phyloP scores from a whole-genome alignment of 768 basidiomycete species.

The Terana coerulea region DNA sequence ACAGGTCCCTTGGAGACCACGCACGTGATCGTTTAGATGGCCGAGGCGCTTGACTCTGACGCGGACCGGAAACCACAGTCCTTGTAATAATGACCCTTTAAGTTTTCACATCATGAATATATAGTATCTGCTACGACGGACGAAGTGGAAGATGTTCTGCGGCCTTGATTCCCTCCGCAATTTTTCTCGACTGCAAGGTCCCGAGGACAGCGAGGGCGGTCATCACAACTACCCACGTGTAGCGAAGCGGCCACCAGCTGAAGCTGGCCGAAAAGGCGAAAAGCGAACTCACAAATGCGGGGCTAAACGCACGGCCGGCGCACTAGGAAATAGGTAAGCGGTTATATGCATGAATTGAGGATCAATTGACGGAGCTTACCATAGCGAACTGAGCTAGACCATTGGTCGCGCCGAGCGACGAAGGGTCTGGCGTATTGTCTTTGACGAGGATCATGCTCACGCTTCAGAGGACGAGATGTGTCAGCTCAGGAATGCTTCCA shows the following conservation, averaged over 20 bases:
- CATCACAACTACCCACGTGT: constrained; percentile 58
- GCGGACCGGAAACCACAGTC: too few relatives aligned
- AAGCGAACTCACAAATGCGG: constrained; percentile 57
- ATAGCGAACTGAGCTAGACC: constrained; percentile 59
- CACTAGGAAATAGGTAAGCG: constrained; percentile 28
- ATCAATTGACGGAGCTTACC: constrained; percentile 22
- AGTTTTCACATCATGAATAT: too few relatives aligned
- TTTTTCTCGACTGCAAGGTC: constrained; percentile 23
- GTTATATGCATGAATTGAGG: background rate
- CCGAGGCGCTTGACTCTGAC: too few relatives aligned
- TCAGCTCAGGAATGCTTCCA: too few relatives aligned
- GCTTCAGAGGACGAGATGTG: too few relatives aligned
- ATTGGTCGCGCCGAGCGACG: constrained; percentile 60
- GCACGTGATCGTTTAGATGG: too few relatives aligned
- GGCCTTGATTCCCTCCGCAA: constrained; percentile 23
- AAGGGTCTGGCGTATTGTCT: constrained; percentile 45
- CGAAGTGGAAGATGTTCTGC: too few relatives aligned
- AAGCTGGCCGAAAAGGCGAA: constrained; percentile 50
- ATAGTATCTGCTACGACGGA: too few relatives aligned
- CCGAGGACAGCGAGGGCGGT: constrained; percentile 36
- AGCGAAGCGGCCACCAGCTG: constrained; percentile 46
- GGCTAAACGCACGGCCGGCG: constrained; percentile 50
- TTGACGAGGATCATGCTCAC: constrained; percentile 60
- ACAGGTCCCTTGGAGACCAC: too few relatives aligned
- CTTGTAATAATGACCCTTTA: too few relatives aligned